Evolutionary conservation across 2,329 filamentous ascomycete genomes (phyloP).

Genomic region (Xylaria hypoxylon): DNA sequence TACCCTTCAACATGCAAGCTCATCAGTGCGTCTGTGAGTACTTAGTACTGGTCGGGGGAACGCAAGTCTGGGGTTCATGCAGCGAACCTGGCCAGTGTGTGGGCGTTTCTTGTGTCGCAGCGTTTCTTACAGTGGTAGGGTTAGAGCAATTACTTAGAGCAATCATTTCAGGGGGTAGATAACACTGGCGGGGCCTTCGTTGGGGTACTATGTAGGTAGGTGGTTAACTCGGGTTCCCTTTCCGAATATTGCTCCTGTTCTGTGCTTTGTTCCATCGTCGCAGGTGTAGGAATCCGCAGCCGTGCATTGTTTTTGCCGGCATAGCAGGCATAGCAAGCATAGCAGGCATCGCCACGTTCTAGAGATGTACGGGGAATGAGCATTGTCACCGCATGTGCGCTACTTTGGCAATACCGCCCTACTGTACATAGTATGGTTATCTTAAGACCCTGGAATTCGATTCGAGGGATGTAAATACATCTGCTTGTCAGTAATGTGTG

Average conservation of each 20-base stretch:
- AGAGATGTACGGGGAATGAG: conserved; percentile 38
- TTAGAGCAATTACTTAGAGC: conserved; percentile 22
- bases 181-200: conserved; percentile 30
- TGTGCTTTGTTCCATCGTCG: conserved; percentile 39
- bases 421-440: conserved; percentile 17
- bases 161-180: conserved; percentile 22
- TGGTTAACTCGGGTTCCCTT: conserved; percentile 45
- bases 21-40: conserved; percentile 24
- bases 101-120: conserved; percentile 41
- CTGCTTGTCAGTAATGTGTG: conserved; percentile 12
- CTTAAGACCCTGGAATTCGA: conserved; percentile 29
- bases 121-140: conserved; percentile 25
- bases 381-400: conserved; percentile 32
- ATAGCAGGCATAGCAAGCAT: conserved; percentile 50
- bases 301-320: conserved; percentile 49
- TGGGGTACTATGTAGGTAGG: conserved; percentile 33
- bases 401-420: conserved; percentile 23
- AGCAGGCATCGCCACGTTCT: conserved; percentile 47
- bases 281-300: conserved; percentile 45
- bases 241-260: conserved; percentile 42
- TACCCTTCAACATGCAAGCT: conserved; percentile 33
- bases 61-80: conserved; percentile 50
- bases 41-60: conserved; percentile 29
- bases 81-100: conserved; percentile 38
- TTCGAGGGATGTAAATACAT: conserved; percentile 26